phyloP scores from a whole-genome alignment of 129 eudicot genomes.

The carrot (Daucus carota) region DNA sequence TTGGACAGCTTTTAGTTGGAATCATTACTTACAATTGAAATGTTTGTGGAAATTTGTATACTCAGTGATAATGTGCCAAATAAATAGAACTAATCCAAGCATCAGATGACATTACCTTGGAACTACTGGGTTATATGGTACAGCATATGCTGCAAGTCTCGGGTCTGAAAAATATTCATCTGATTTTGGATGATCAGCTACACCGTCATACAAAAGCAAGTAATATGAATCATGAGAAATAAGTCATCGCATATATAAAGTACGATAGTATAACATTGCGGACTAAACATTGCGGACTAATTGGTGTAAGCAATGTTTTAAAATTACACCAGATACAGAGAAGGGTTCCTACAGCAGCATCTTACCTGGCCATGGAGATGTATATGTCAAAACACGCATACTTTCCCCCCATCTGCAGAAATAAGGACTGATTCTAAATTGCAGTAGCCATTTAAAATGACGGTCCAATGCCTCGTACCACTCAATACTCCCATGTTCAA shows the following conservation, averaged over 20 bases:
- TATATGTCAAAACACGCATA: constrained; percentile 94
- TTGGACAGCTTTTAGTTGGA: neutral
- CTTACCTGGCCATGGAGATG: constrained; percentile 97
- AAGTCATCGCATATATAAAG: neutral
- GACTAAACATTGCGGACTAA: neutral
- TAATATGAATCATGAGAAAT: neutral
- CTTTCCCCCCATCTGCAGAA: constrained; percentile 98
- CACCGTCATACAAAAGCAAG: constrained; percentile 8
- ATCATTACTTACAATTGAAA: neutral
- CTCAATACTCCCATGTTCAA: constrained; percentile 76
- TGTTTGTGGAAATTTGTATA: neutral
- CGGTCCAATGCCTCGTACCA: constrained; percentile 87
- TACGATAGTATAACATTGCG: neutral
- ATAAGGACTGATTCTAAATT: constrained; percentile 82
- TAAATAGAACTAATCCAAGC: constrained; percentile 7
- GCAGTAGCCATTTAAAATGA: constrained; percentile 93
- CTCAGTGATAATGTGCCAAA: too few relatives aligned
- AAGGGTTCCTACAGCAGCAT: neutral
- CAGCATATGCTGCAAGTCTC: constrained; percentile 98
- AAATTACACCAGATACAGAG: neutral
- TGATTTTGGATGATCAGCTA: constrained; percentile 96
- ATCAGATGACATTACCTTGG: constrained; percentile 46
- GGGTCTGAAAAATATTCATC: constrained; percentile 92
- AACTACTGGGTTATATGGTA: constrained; percentile 84
- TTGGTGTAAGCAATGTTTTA: neutral